Evolutionary conservation across 257 asterid species (phyloP).

Genomic region (Voacanga thouarsii): DNA sequence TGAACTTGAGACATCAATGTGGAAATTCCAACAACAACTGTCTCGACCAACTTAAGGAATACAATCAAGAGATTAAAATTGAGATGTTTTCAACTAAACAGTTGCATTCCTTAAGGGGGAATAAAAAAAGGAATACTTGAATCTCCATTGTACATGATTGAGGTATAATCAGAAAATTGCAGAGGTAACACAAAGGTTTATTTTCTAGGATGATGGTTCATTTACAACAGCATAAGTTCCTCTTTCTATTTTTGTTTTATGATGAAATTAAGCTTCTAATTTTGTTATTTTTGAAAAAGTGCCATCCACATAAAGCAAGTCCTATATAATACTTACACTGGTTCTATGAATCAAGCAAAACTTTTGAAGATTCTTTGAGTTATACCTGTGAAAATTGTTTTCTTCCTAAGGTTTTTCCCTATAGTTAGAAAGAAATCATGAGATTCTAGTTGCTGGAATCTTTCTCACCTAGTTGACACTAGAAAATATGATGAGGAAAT

Average conservation of each 20-base stretch:
- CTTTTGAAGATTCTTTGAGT: neutral
- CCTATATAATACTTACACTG: neutral
- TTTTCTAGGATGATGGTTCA: too few species aligned
- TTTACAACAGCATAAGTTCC: too few species aligned
- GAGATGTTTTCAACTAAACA: conserved; percentile 14
- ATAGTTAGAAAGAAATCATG: too few species aligned
- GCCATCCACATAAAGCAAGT: too few species aligned
- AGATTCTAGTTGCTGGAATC: neutral
- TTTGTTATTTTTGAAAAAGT: neutral
- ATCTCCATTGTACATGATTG: conserved; percentile 12
- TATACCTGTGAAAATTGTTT: neutral
- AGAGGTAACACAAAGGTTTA: neutral
- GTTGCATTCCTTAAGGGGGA: neutral
- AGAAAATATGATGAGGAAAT: too few species aligned
- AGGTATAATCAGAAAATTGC: neutral
- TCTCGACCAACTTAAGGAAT: too few species aligned
- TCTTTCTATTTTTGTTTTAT: neutral
- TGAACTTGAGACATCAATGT: too few species aligned
- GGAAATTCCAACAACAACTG: too few species aligned
- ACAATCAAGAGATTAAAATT: conserved; percentile 32
- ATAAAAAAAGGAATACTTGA: neutral
- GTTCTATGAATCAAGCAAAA: conserved; percentile 4
- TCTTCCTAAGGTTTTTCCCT: neutral
- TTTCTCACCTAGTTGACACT: neutral
- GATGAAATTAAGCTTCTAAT: too few species aligned